Percentiles rank a stretch among this genome's conserved stretches.
Conservation (phyloP, 1,139 yeast species). For the Zhuliangozyma blackwelliae region DNA sequence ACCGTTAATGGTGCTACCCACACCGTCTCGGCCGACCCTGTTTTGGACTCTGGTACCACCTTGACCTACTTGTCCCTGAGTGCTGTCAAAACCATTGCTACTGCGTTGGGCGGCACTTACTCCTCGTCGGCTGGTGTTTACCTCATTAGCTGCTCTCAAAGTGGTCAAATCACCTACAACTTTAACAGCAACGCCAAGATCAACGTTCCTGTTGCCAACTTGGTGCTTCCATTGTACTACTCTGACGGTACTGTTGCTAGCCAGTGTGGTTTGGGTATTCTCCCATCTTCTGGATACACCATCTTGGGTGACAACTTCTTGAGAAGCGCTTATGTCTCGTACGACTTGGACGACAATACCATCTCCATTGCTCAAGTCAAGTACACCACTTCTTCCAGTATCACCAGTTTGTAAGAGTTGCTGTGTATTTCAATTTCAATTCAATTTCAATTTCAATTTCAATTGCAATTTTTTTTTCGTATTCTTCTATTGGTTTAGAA, state of each 20-base stretch:
- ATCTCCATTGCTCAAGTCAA: slow-evolving; percentile 26
- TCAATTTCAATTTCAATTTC: too few species aligned
- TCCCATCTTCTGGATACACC: background rate
- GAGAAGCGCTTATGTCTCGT: slow-evolving; percentile 26
- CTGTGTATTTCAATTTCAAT: too few species aligned
- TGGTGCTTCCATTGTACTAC: slow-evolving; percentile 10
- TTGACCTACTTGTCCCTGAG: slow-evolving; percentile 20
- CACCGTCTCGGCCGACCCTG: slow-evolving; percentile 1
- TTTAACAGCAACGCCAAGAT: slow-evolving; percentile 28
- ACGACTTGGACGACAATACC: slow-evolving; percentile 23
- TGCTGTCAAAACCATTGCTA: slow-evolving; percentile 17
- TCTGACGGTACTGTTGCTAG: slow-evolving; percentile 4
- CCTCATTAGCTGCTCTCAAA: slow-evolving; percentile 6
- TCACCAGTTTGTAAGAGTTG: too few species aligned
- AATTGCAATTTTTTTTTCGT: too few species aligned
- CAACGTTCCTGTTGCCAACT: slow-evolving; percentile 22
- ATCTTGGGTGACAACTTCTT: slow-evolving; percentile 28
- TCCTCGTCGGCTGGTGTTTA: slow-evolving; percentile 4
- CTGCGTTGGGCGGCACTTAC: slow-evolving; percentile 15
- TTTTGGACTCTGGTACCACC: slow-evolving; percentile 27
- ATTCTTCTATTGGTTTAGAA: too few species aligned
- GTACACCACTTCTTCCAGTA: slow-evolving; percentile 11
- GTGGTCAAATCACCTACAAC: slow-evolving; percentile 16
- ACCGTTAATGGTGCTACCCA: slow-evolving; percentile 2
- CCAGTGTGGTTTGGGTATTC: slow-evolving; percentile 9